Evolutionary conservation across 345 rosid genomes (phyloP), one percentile per base, ranked within the genome.

Genomic region (Syzygium oleosum): DNA sequence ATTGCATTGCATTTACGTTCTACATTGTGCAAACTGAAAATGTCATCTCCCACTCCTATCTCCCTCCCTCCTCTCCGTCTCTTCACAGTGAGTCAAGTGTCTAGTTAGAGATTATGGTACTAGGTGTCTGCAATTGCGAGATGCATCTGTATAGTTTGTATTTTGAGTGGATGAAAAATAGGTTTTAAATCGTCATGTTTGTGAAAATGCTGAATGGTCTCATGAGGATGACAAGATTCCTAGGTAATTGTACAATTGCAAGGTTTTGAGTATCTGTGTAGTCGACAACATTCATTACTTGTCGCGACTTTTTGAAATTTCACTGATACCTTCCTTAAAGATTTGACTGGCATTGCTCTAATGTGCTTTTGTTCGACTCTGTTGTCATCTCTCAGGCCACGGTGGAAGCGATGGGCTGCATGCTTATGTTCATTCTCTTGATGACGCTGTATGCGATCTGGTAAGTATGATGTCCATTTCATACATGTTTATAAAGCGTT

Each of bases 361-460:
- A 73, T 19, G 46, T 34, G 80, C 25, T 34, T 41, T 73, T 73
- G 46, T 73, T 73, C 13, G 13, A 17, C 43, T 73, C 25, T 73
- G 9, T 68, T 19, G 49, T 34, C 46, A 38, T 73, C 12, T 73
- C 49, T 73, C 80, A 98, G 99, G 99, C 73, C 99, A 98, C 80
- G 99, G 99, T 87, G 99, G 99, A 88, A 97, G 98, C 13, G 99
- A 97, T 87, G 98, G 99, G 38, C 92, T 97, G 89, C 99, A 97
- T 86, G 98, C 96, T 53, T 95, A 94, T 63, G 96, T 98, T 88
- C 98, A 94, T 90, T 98, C 99, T 87, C 96, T 96, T 65, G 97
- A 96, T 89, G 91, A 91, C 43, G 97, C 95, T 51, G 98, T 96
- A 7, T 88, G 87, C 29, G 99, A 98, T 88, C 88, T 95, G 92